phyloP scores from a whole-genome alignment of 73 alveolate species.

The Symbiodinium natans region DNA sequence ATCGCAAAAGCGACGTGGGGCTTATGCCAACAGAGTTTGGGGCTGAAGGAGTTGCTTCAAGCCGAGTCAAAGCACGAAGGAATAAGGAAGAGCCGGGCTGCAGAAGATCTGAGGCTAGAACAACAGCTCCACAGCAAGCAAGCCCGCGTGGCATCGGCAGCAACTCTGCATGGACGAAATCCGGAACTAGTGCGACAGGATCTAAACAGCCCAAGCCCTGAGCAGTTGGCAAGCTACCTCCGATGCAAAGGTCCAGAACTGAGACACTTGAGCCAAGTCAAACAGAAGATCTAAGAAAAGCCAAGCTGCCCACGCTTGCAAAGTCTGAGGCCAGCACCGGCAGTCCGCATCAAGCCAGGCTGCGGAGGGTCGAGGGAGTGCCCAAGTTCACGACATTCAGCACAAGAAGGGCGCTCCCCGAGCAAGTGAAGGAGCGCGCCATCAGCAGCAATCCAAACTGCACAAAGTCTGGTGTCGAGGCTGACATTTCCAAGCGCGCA shows the following conservation, averaged over 20 bases:
- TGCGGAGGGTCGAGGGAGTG: background rate
- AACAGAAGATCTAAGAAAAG: background rate
- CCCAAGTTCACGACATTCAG: background rate
- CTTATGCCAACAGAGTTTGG: background rate
- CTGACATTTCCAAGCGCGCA: background rate
- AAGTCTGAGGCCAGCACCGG: background rate
- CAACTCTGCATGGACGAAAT: background rate
- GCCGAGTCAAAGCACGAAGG: background rate
- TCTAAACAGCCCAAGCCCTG: background rate
- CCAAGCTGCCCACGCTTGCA: background rate
- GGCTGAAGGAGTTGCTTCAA: background rate
- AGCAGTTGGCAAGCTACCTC: background rate
- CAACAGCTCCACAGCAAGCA: background rate
- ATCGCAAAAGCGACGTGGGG: background rate
- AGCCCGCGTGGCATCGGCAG: background rate
- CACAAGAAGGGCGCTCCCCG: background rate
- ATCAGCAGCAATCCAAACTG: background rate
- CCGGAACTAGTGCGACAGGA: background rate
- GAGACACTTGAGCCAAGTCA: background rate
- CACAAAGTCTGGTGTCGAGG: background rate
- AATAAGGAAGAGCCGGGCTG: background rate
- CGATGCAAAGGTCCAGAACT: background rate
- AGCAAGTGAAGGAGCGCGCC: background rate
- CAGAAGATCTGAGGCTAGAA: background rate
- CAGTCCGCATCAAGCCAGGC: background rate